Conservation (phyloP, 345 rosid species). For the Corchorus capsularis region DNA sequence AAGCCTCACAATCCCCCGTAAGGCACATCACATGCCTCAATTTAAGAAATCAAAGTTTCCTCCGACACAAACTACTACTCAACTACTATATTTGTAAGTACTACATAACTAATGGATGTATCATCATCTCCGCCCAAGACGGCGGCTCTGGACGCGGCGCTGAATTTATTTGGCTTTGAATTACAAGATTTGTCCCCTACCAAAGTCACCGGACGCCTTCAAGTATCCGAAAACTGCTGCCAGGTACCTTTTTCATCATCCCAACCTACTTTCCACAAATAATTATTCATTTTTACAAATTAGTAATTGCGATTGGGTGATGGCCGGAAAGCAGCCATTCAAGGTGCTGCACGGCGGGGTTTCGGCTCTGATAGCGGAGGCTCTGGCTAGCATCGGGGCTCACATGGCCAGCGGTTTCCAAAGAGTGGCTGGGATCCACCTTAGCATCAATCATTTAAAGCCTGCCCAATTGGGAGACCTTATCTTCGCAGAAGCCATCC, state of each 20-base stretch:
- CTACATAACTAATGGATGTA: conserved; percentile 30
- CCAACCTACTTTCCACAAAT: neutral
- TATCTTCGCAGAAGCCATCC: conserved; percentile 67
- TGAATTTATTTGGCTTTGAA: conserved; percentile 57
- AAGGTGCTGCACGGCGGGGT: conserved; percentile 95
- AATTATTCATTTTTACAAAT: neutral
- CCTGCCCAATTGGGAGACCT: conserved; percentile 77
- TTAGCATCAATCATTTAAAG: conserved; percentile 76
- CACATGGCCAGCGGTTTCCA: conserved; percentile 77
- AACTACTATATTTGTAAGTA: neutral
- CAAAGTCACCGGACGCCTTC: conserved; percentile 67
- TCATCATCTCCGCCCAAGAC: conserved; percentile 37
- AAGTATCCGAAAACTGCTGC: conserved; percentile 53
- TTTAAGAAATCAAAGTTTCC: neutral
- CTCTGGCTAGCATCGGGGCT: conserved; percentile 89
- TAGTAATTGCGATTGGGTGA: neutral
- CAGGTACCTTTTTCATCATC: conserved; percentile 44
- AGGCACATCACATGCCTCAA: no score
- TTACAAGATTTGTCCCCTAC: conserved; percentile 52
- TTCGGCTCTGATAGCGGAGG: conserved; percentile 85
- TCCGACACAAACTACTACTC: neutral
- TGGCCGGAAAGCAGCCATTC: conserved; percentile 61
- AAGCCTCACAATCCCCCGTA: no score
- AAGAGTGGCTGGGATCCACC: conserved; percentile 86
- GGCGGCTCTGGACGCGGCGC: conserved; percentile 43